Evolutionary conservation across 2,329 filamentous ascomycete species (phyloP).

Genomic region (Tolypocladium cylindrosporum): DNA sequence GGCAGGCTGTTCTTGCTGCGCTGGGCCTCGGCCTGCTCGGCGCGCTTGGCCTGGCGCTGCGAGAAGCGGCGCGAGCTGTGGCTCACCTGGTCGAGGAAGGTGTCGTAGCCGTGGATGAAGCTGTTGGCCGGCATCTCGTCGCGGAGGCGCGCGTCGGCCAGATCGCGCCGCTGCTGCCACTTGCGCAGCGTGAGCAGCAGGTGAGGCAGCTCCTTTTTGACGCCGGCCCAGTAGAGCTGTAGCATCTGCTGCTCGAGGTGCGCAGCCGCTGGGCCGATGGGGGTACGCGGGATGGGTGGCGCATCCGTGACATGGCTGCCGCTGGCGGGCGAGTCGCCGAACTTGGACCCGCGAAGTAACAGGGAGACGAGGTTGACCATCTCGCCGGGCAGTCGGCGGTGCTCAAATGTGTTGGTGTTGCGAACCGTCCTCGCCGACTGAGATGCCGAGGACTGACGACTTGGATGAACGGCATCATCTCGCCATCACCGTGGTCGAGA

Average conservation of each 20-base stretch:
- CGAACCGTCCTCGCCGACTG: background rate
- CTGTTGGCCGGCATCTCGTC: constrained; percentile 11
- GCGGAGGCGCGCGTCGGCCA: constrained; percentile 5
- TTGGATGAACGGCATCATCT: too few species aligned
- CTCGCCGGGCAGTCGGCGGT: background rate
- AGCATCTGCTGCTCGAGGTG: constrained; percentile 4
- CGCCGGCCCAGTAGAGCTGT: constrained; percentile 26
- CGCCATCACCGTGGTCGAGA: too few species aligned
- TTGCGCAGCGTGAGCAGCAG: constrained; percentile 21
- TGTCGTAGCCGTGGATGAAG: constrained; percentile 26
- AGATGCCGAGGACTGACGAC: too few species aligned
- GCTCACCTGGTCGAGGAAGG: constrained; percentile 26
- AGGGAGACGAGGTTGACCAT: constrained; percentile 1
- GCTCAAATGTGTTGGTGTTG: background rate
- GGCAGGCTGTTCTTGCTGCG: background rate
- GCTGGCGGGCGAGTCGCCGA: background rate
- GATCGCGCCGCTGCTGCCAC: constrained; percentile 17
- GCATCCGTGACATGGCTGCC: constrained; percentile 3
- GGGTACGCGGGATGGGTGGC: background rate
- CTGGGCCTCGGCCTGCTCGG: background rate
- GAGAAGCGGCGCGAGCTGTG: constrained; percentile 18
- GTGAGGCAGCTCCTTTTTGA: constrained; percentile 21
- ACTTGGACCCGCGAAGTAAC: background rate
- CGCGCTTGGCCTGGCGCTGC: constrained; percentile 9
- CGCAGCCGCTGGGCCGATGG: constrained; percentile 1